These are phyloP conservation scores for Nyssa sinensis DNA, from an alignment of 148 eudicot species.

Conservation along the genomic window DNA sequence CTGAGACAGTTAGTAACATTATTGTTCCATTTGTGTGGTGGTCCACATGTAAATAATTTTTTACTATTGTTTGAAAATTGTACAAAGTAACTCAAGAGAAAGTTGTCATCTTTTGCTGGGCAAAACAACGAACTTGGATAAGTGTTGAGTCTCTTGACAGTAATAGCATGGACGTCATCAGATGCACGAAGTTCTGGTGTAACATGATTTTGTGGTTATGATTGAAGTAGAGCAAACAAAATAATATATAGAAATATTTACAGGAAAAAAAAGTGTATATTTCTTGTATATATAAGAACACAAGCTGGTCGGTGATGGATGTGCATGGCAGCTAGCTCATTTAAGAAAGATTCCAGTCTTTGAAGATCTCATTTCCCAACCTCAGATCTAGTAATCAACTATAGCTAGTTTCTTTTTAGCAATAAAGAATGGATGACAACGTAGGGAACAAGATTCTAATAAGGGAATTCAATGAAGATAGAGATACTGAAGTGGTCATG, in stretches of 20 bases:
- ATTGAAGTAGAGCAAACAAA: neutral
- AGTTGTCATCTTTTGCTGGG: neutral
- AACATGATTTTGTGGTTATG: neutral
- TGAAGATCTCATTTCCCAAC: neutral
- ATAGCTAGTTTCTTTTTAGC: neutral
- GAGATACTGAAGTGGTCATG: neutral
- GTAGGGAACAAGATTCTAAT: constrained; percentile 5
- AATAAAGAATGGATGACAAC: neutral
- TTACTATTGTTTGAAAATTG: neutral
- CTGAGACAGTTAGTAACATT: neutral
- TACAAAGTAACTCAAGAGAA: neutral
- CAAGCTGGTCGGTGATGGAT: neutral
- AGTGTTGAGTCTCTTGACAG: too few relatives aligned
- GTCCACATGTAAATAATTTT: neutral
- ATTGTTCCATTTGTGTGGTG: neutral
- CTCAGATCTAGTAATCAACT: neutral
- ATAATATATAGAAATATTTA: neutral
- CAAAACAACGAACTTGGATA: neutral
- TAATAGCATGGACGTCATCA: neutral
- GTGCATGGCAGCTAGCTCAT: neutral
- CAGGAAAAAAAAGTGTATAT: neutral
- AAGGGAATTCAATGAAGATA: constrained; percentile 18
- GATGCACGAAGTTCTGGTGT: neutral
- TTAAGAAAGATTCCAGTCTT: neutral
- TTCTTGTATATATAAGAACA: neutral